Evolutionary conservation across 2,329 filamentous ascomycete genomes (phyloP).

Genomic region (Pseudogymnoascus sp.): DNA sequence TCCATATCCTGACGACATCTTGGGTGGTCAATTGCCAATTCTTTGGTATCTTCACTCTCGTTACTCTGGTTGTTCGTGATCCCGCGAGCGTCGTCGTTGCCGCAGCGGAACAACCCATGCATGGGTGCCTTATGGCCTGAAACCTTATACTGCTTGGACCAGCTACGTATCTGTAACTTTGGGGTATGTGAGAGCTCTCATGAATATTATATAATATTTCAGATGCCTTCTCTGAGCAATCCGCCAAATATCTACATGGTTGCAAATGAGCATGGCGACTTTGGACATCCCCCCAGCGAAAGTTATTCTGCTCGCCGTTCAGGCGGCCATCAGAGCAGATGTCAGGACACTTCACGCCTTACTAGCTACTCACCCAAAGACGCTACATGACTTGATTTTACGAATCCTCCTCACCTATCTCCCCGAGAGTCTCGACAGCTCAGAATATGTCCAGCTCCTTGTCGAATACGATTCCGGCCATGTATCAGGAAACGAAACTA

Average conservation of each 20-base stretch:
- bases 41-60: constrained; percentile 4
- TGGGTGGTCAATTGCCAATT: constrained; percentile 20
- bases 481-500: constrained; percentile 29
- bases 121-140: constrained; percentile 16
- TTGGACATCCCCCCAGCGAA: constrained; percentile 54
- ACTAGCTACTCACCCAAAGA: constrained; percentile 45
- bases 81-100: not conserved
- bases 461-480: constrained; percentile 38
- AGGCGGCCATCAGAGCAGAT: constrained; percentile 59
- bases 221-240: constrained; percentile 13
- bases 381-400: constrained; percentile 58
- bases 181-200: constrained; percentile 10
- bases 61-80: constrained; percentile 4
- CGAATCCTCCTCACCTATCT: constrained; percentile 70
- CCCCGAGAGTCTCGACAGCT: constrained; percentile 60
- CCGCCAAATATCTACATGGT: constrained; percentile 12
- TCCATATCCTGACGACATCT: constrained; percentile 77
- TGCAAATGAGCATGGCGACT: constrained; percentile 25
- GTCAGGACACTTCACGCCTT: constrained; percentile 54
- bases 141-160: constrained; percentile 9
- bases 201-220: constrained; percentile 23
- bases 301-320: constrained; percentile 63
- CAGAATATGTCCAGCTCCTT: constrained; percentile 54
- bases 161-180: constrained; percentile 9
- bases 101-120: constrained; percentile 12